phyloP scores from a whole-genome alignment of 768 basidiomycete species.

The Xerocomellus chrysenteron region DNA sequence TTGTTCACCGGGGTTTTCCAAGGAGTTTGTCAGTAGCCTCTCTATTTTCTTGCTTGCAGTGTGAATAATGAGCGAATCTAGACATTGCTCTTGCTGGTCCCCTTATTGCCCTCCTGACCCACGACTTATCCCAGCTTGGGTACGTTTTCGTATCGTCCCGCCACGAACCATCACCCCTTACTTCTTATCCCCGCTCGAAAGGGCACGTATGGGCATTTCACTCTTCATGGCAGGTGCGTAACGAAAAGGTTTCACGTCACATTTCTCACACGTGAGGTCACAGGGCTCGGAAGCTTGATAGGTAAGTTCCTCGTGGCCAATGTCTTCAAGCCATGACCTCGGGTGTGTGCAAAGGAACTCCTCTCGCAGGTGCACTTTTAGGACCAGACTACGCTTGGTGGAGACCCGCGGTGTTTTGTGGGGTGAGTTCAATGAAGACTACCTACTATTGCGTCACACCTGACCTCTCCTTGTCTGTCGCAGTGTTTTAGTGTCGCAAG shows the following conservation, averaged over 20 bases:
- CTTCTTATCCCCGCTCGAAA: slow-evolving; percentile 1
- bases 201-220: slow-evolving; percentile 46
- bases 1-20: slow-evolving; percentile 49
- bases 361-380: slow-evolving; percentile 56
- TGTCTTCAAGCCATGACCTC: slow-evolving; percentile 18
- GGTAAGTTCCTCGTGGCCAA: slow-evolving; percentile 3
- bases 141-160: slow-evolving; percentile 8
- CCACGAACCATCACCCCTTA: background rate
- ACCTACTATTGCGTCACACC: background rate
- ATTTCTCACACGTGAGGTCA: background rate
- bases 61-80: slow-evolving; percentile 6
- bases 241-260: background rate
- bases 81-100: slow-evolving; percentile 44
- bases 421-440: slow-evolving; percentile 26
- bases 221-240: slow-evolving; percentile 45
- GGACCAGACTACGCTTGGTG: slow-evolving; percentile 54
- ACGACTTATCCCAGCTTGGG: slow-evolving; percentile 50
- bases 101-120: slow-evolving; percentile 42
- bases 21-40: slow-evolving; percentile 39
- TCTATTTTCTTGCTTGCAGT: background rate
- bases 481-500: slow-evolving; percentile 21
- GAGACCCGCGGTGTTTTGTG: slow-evolving; percentile 52
- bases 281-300: slow-evolving; percentile 28
- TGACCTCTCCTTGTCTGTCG: background rate
- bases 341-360: slow-evolving; percentile 41